A percentile compares a stretch with the other conserved stretches of the same genome.
These are phyloP conservation scores for Hanseniaspora lachancei DNA, from an alignment of 805 yeast species.

Conservation along the genomic window DNA sequence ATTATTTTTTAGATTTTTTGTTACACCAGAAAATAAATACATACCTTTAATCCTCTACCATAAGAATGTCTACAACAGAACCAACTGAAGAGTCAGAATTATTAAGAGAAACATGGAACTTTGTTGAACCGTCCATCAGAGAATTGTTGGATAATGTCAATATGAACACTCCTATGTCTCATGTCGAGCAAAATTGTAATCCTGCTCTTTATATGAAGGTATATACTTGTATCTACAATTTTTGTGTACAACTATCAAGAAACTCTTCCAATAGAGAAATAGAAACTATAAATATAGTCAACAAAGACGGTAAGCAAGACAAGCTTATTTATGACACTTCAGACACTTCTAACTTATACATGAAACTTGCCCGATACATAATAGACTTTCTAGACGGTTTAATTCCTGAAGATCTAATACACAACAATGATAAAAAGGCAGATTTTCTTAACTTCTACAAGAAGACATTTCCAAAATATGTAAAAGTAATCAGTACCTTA, in stretches of 20 bases:
- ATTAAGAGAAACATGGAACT: constrained; percentile 58
- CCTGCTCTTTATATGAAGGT: constrained; percentile 63
- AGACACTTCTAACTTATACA: constrained; percentile 58
- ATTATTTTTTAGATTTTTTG: no score
- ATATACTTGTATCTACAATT: constrained; percentile 84
- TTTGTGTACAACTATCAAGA: constrained; percentile 71
- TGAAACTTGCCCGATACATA: constrained; percentile 55
- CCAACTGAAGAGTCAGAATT: neutral
- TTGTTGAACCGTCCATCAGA: constrained; percentile 63
- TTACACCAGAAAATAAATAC: no score
- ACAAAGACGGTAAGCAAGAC: constrained; percentile 2
- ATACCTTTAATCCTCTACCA: neutral
- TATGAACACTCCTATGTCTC: constrained; percentile 11
- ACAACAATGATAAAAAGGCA: constrained; percentile 31
- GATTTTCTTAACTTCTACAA: constrained; percentile 72
- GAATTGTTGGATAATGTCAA: constrained; percentile 43
- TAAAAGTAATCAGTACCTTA: constrained; percentile 81
- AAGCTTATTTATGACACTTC: constrained; percentile 9
- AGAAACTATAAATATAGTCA: constrained; percentile 28
- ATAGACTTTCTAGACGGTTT: constrained; percentile 42
- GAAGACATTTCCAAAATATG: constrained; percentile 73
- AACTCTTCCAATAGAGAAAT: constrained; percentile 25
- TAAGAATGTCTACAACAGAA: neutral
- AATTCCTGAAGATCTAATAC: constrained; percentile 29
- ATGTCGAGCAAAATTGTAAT: constrained; percentile 12